A percentile compares a stretch with the other conserved stretches of the same genome.
Conservation (phyloP, 192 early-diverging fungal genomes). For the Coemansia sp. region DNA sequence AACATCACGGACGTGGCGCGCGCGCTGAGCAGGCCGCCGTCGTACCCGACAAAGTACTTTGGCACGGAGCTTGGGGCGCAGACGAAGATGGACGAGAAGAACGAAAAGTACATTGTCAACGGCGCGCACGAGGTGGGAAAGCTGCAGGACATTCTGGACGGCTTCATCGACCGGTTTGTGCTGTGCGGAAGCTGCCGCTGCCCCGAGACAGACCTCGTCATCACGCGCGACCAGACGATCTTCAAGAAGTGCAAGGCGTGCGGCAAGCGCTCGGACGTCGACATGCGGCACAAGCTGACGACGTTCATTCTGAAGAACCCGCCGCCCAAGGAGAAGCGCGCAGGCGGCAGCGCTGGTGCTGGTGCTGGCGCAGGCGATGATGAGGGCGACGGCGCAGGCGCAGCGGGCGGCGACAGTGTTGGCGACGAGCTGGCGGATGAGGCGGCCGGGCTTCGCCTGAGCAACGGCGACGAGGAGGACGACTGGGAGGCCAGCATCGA, state of each 20-base stretch:
- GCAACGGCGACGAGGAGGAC: slow-evolving; percentile 56
- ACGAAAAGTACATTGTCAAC: slow-evolving; percentile 92
- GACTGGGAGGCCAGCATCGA: slow-evolving; percentile 77
- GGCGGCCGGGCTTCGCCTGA: slow-evolving; percentile 61
- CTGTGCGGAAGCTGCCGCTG: slow-evolving; percentile 89
- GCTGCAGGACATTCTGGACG: slow-evolving; percentile 81
- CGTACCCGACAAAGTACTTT: slow-evolving; percentile 91
- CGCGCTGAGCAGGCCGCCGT: slow-evolving; percentile 81
- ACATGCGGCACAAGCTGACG: slow-evolving; percentile 86
- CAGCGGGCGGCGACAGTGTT: slow-evolving; percentile 65
- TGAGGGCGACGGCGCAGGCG: slow-evolving; percentile 41
- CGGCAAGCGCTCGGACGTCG: slow-evolving; percentile 76
- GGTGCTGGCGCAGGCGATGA: slow-evolving; percentile 49
- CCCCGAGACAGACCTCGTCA: slow-evolving; percentile 92
- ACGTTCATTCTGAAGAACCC: slow-evolving; percentile 93
- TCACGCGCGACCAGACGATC: slow-evolving; percentile 64
- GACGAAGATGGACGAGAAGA: slow-evolving; percentile 84
- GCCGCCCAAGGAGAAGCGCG: slow-evolving; percentile 57
- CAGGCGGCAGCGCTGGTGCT: slow-evolving; percentile 57
- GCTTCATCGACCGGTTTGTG: slow-evolving; percentile 94
- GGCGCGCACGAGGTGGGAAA: slow-evolving; percentile 87
- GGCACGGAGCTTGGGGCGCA: slow-evolving; percentile 95
- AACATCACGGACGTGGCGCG: slow-evolving; percentile 96
- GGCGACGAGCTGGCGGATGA: slow-evolving; percentile 70
- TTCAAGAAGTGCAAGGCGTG: slow-evolving; percentile 88